A percentile compares a stretch with the other conserved stretches of the same genome.
Conservation (phyloP, 2,329 filamentous ascomycete genomes). For the Zasmidium cellare region DNA sequence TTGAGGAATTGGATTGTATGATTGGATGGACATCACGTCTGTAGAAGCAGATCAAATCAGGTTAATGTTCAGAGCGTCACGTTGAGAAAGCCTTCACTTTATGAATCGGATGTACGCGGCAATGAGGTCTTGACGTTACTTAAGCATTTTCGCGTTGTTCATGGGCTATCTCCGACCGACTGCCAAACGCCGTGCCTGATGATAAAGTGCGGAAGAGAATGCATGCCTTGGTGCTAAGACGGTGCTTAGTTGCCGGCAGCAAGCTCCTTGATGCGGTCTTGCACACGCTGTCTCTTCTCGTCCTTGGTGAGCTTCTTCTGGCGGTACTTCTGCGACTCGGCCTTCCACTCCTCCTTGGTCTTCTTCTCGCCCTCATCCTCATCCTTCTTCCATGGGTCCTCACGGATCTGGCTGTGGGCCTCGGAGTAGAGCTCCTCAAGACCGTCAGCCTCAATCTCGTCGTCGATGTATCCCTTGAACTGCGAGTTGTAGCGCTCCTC, state of each 20-base stretch:
- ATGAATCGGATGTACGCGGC: neutral
- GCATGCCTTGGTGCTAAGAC: no score
- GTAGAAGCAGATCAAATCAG: no score
- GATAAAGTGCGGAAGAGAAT: slow-evolving; percentile 3
- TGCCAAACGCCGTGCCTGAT: slow-evolving; percentile 3
- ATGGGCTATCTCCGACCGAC: slow-evolving; percentile 3
- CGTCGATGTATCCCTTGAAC: slow-evolving; percentile 97
- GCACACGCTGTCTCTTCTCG: slow-evolving; percentile 78
- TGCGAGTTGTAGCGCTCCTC: slow-evolving; percentile 99
- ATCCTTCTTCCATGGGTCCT: slow-evolving; percentile 96
- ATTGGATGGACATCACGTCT: neutral
- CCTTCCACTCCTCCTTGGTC: slow-evolving; percentile 77
- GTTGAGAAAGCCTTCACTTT: neutral
- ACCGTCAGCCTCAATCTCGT: slow-evolving; percentile 92
- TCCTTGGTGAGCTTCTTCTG: slow-evolving; percentile 75
- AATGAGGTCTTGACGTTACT: neutral
- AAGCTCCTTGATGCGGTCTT: slow-evolving; percentile 88
- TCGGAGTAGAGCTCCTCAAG: slow-evolving; percentile 96
- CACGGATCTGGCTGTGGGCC: slow-evolving; percentile 94
- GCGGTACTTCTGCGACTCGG: slow-evolving; percentile 86
- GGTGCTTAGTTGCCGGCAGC: slow-evolving; percentile 42
- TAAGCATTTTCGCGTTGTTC: slow-evolving; percentile 4
- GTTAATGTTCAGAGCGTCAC: no score
- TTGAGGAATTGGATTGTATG: neutral
- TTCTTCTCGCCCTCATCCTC: slow-evolving; percentile 78